phyloP scores from a whole-genome alignment of 805 yeast species.

The Kodamaea fukazawae region DNA sequence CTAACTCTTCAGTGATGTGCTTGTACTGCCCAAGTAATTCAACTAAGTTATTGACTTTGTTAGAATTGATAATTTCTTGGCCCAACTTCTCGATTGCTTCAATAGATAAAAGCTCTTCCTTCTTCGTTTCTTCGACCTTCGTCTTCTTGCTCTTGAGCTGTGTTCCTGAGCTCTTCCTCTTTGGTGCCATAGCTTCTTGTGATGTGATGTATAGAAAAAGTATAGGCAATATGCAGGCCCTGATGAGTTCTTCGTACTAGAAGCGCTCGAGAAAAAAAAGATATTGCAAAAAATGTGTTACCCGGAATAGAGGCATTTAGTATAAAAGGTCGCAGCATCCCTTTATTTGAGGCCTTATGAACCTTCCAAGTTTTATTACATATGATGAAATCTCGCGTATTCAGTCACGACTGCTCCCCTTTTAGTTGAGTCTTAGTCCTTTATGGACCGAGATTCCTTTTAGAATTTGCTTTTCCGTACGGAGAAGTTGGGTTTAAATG shows the following conservation, averaged over 20 bases:
- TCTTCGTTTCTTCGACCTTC: slow-evolving; percentile 9
- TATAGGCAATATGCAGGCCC: slow-evolving; percentile 5
- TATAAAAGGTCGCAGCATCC: slow-evolving; percentile 17
- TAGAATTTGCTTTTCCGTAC: slow-evolving; percentile 28
- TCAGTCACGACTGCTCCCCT: slow-evolving; percentile 41
- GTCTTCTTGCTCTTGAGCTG: slow-evolving; percentile 7
- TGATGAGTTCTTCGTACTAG: slow-evolving; percentile 10
- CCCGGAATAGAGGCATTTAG: slow-evolving; percentile 17
- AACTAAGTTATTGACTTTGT: slow-evolving; percentile 56
- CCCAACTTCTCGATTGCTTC: slow-evolving; percentile 23
- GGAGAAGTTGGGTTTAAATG: slow-evolving; percentile 40
- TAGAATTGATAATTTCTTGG: slow-evolving; percentile 37
- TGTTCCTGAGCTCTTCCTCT: slow-evolving; percentile 6
- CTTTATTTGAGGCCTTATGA: slow-evolving; percentile 38
- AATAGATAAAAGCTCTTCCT: slow-evolving; percentile 2
- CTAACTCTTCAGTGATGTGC: slow-evolving; percentile 17
- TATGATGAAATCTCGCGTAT: slow-evolving; percentile 63
- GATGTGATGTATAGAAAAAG: slow-evolving; percentile 1
- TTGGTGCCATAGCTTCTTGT: slow-evolving; percentile 16
- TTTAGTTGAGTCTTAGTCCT: slow-evolving; percentile 36
- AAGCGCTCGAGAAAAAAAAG: no score
- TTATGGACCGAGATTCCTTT: slow-evolving; percentile 30
- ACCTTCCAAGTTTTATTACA: slow-evolving; percentile 67
- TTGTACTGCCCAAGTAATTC: slow-evolving; percentile 42
- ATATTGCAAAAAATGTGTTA: no score